Percentiles rank a stretch among this genome's conserved stretches.
phyloP scores from a whole-genome alignment of 345 rosid species.

The Stellera chamaejasme region DNA sequence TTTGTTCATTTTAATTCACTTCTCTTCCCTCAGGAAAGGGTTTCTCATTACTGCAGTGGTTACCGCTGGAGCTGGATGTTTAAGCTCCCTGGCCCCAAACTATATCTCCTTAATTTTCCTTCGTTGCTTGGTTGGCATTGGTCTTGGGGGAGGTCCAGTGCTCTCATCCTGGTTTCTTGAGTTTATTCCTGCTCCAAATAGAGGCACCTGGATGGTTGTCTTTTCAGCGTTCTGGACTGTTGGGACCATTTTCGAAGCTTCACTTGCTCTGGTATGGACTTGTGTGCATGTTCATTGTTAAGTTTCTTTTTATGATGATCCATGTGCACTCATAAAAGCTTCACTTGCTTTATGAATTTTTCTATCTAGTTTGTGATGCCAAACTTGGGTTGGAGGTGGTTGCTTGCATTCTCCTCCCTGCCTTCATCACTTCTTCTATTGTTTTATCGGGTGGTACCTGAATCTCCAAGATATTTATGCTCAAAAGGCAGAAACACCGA shows the following conservation, averaged over 20 bases:
- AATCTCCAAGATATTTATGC: slow-evolving; percentile 84
- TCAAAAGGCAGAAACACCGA: slow-evolving; percentile 59
- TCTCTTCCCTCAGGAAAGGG: slow-evolving; percentile 57
- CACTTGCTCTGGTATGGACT: slow-evolving; percentile 68
- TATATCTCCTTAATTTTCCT: slow-evolving; percentile 42
- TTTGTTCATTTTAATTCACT: background rate
- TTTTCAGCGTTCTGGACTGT: slow-evolving; percentile 82
- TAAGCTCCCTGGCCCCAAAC: slow-evolving; percentile 74
- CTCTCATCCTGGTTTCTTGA: slow-evolving; percentile 86
- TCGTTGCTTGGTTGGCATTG: slow-evolving; percentile 83
- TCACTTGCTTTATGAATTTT: background rate
- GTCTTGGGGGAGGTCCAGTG: slow-evolving; percentile 94
- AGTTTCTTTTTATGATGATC: too few relatives aligned
- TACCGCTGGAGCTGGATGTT: slow-evolving; percentile 68
- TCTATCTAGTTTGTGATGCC: slow-evolving; percentile 76
- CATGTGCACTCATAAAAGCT: too few relatives aligned
- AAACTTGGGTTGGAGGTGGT: slow-evolving; percentile 83
- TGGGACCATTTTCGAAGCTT: slow-evolving; percentile 78
- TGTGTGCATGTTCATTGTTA: too few relatives aligned
- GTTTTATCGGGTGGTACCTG: slow-evolving; percentile 62
- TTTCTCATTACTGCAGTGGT: slow-evolving; percentile 73
- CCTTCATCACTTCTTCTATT: slow-evolving; percentile 72
- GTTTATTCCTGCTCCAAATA: slow-evolving; percentile 81
- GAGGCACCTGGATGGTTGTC: slow-evolving; percentile 93
- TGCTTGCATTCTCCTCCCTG: slow-evolving; percentile 68